Evolutionary conservation across 2,329 filamentous ascomycete genomes (phyloP), one percentile per base, ranked within the genome.

Genomic region (Stachybotrys chartarum): DNA sequence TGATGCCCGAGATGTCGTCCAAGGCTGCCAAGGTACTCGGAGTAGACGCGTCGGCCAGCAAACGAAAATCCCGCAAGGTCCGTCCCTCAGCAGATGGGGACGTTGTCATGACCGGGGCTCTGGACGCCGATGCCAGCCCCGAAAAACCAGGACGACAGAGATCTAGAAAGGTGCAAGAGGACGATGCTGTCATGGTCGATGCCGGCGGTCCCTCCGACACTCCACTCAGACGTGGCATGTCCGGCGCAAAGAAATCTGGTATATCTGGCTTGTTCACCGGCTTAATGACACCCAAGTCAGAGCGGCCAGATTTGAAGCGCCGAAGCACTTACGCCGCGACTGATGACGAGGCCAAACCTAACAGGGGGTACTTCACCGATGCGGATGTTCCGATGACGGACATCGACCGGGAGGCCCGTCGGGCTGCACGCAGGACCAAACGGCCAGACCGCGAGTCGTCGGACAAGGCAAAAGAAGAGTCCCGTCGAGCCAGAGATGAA

Each of bases 21-120:
- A 96, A 95, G 70, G 90, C 90, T 31, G 89, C 90, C 35, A 91
- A 86, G 70, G 72, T 93, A 53, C 83, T 94, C 3, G 83, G 91
- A 75, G 61, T 81, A 30, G 76, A 76, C 46, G 73, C 68, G 71
- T 14, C 66, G 64, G 48, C 70, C 67, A 71, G 70, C 59, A 74
- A 69, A 59, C 74, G 70, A 53, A 75, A 81, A 67, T 62, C 67
- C 35, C 79, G 80, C 55, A 83, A 76, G 59, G 45, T 57, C 7
- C 59, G 62, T 53, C 61, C 16, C 68, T 11, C 69, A 11, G 74
- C 75, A 12, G 76, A 82, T 7, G 78, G 81, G 30, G 79, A 83
- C 47, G 71, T 78, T 49, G 69, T 77, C 45, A 78, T 82, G 74
- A 71, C 71, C 18, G 75, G 70, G 24, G 66, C 71, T 30, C 64